Conservation (phyloP, 306 rosid species). For the Prosopis cineraria region DNA sequence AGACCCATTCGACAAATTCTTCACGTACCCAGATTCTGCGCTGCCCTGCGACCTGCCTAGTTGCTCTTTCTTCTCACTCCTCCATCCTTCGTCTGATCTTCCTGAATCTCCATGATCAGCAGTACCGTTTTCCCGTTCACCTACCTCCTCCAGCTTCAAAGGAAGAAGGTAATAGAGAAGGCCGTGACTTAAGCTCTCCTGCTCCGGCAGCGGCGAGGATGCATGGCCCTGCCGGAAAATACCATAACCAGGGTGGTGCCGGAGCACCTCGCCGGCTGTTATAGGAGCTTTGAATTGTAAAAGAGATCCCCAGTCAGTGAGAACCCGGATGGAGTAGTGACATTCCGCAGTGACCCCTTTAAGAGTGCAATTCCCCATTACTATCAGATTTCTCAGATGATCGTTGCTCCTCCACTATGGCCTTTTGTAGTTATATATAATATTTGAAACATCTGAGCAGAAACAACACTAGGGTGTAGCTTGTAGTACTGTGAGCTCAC, state of each 20-base stretch:
- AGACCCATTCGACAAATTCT: constrained; percentile 47
- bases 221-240: constrained; percentile 57
- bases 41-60: neutral
- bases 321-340: constrained; percentile 55
- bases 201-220: constrained; percentile 42
- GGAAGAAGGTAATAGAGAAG: constrained; percentile 73
- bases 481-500: constrained; percentile 24
- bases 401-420: neutral
- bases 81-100: constrained; percentile 22
- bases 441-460: constrained; percentile 32
- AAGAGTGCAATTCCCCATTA: constrained; percentile 79
- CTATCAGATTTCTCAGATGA: constrained; percentile 30
- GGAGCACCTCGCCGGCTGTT: constrained; percentile 61
- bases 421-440: constrained; percentile 24
- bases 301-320: constrained; percentile 56
- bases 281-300: constrained; percentile 62
- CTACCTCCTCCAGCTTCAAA: constrained; percentile 3
- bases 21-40: constrained; percentile 44
- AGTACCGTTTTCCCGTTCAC: neutral
- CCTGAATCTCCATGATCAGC: constrained; percentile 1
- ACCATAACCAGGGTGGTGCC: constrained; percentile 50
- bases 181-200: constrained; percentile 51
- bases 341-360: constrained; percentile 54
- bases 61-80: neutral
- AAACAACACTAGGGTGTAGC: constrained; percentile 25